Conservation (phyloP, 441 rosid species). For the Populus trichocarpa region DNA sequence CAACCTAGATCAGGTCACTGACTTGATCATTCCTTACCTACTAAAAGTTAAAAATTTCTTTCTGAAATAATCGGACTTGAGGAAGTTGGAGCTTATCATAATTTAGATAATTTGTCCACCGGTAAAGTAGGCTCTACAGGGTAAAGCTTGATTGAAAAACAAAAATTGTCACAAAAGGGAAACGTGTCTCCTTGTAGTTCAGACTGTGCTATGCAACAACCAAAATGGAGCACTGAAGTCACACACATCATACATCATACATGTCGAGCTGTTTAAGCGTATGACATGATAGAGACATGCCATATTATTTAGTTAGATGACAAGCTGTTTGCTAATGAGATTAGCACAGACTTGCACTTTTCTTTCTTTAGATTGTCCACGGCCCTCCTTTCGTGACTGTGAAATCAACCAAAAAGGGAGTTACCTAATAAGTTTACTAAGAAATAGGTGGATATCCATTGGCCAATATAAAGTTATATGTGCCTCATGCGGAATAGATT, state of each 20-base stretch:
- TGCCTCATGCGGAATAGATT: conserved; percentile 2
- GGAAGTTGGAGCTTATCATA: not conserved
- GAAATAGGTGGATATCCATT: conserved; percentile 19
- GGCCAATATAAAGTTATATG: conserved; percentile 20
- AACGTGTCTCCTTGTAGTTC: conserved; percentile 24
- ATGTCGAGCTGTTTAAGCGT: not conserved
- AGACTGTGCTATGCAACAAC: conserved; percentile 15
- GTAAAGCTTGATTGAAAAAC: not conserved
- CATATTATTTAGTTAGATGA: not conserved
- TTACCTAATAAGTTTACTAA: conserved; percentile 13
- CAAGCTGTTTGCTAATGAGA: conserved; percentile 1
- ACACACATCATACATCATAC: not conserved
- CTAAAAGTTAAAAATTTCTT: not conserved
- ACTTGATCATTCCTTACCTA: conserved; percentile 17
- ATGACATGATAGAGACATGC: not conserved
- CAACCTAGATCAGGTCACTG: conserved; percentile 1
- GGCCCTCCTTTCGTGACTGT: conserved; percentile 8
- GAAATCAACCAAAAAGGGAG: conserved; percentile 15
- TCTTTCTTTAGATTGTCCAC: not conserved
- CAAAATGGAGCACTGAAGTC: conserved; percentile 19
- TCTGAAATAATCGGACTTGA: not conserved
- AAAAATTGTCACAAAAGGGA: not conserved
- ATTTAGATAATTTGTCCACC: conserved; percentile 7
- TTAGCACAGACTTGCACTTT: not conserved
- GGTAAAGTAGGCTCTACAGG: not conserved